phyloP scores from a whole-genome alignment of 192 early-diverging fungal species.

The Gigaspora rosea region DNA sequence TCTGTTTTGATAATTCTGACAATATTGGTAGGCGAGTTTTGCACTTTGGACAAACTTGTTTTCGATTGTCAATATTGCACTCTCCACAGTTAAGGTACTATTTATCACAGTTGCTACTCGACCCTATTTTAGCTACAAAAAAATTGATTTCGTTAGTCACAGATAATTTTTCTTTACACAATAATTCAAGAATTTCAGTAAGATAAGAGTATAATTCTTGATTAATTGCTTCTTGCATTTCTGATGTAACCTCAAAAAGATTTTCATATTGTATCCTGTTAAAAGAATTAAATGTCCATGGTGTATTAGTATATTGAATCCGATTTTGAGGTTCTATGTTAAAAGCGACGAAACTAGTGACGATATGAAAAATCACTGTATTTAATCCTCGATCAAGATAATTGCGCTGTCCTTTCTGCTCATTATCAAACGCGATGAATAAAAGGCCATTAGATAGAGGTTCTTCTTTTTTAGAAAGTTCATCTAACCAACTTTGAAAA shows the following conservation, averaged over 20 bases:
- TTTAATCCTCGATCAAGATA: slow-evolving; percentile 23
- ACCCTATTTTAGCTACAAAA: not conserved
- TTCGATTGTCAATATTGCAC: slow-evolving; percentile 27
- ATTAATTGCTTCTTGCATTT: slow-evolving; percentile 12
- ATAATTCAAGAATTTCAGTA: slow-evolving; percentile 9
- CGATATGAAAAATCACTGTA: not conserved
- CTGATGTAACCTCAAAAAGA: slow-evolving; percentile 6
- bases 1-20: not conserved
- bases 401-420: slow-evolving; percentile 19
- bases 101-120: not conserved
- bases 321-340: slow-evolving; percentile 30
- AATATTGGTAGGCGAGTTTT: slow-evolving; percentile 3
- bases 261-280: slow-evolving; percentile 23
- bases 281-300: slow-evolving; percentile 18
- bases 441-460: not conserved
- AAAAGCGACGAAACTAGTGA: not conserved
- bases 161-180: slow-evolving; percentile 26
- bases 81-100: not conserved
- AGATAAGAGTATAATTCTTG: slow-evolving; percentile 27
- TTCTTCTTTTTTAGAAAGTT: not conserved
- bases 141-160: slow-evolving; percentile 5
- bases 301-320: slow-evolving; percentile 15
- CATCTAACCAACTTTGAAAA: not conserved
- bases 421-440: slow-evolving; percentile 2
- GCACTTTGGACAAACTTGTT: slow-evolving; percentile 23